Evolutionary conservation across 225 moss, liverwort and hornwort species (phyloP).

Genomic region (Bryum argenteum): DNA sequence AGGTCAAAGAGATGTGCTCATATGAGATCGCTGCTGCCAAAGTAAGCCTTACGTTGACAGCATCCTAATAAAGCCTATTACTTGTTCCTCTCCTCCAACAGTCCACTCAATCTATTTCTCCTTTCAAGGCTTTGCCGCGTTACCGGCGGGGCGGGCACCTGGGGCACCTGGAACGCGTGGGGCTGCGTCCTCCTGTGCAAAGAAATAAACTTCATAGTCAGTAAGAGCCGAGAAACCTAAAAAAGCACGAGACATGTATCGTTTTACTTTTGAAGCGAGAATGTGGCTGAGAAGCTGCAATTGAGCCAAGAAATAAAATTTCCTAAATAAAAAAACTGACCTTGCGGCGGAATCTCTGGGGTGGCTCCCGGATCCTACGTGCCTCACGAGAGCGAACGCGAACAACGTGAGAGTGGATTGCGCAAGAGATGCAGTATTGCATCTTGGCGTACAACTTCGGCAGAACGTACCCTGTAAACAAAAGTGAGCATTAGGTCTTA

Average conservation of each 20-base stretch:
- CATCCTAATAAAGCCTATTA: slow-evolving; percentile 5
- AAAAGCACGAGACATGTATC: too few species aligned
- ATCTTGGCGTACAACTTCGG: slow-evolving; percentile 93
- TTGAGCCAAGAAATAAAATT: neutral
- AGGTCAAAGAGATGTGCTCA: slow-evolving; percentile 20
- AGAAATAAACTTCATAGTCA: neutral
- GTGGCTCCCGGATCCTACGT: slow-evolving; percentile 91
- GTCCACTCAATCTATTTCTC: slow-evolving; percentile 15
- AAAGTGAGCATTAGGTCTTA: neutral
- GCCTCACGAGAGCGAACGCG: slow-evolving; percentile 89
- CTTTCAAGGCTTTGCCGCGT: slow-evolving; percentile 47
- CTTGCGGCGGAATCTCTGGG: slow-evolving; percentile 90
- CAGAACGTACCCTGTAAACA: slow-evolving; percentile 65
- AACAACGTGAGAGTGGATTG: slow-evolving; percentile 92
- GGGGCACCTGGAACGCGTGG: slow-evolving; percentile 53
- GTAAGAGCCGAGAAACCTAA: neutral
- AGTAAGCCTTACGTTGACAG: slow-evolving; percentile 3
- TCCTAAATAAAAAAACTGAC: slow-evolving; percentile 5
- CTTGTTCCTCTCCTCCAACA: slow-evolving; percentile 23
- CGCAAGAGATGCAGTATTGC: slow-evolving; percentile 93
- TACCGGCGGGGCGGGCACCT: slow-evolving; percentile 55
- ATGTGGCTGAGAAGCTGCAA: too few species aligned
- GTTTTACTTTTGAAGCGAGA: too few species aligned
- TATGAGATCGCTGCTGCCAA: slow-evolving; percentile 29
- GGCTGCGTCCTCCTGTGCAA: slow-evolving; percentile 56